These are phyloP conservation scores for Boletus pseudopeckii DNA, from an alignment of 768 basidiomycete genomes.

Conservation along the genomic window DNA sequence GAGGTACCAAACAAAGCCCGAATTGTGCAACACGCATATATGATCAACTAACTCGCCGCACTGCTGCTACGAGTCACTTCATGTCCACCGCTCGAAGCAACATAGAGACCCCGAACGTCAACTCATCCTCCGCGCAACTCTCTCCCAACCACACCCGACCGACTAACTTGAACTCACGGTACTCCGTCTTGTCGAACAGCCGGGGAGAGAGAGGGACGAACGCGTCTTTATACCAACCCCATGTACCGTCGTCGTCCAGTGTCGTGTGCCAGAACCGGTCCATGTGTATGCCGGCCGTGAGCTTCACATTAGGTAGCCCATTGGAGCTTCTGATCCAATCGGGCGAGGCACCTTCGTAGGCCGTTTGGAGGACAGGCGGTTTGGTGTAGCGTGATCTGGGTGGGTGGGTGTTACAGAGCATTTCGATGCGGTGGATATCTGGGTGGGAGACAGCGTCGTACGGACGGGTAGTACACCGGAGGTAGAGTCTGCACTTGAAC, in stretches of 20 bases:
- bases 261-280: slow-evolving; percentile 18
- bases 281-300: slow-evolving; percentile 20
- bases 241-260: slow-evolving; percentile 14
- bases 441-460: slow-evolving; percentile 10
- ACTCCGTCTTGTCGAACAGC: slow-evolving; percentile 47
- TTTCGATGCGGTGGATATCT: slow-evolving; percentile 14
- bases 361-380: slow-evolving; percentile 7
- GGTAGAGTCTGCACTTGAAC: slow-evolving; percentile 24
- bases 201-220: slow-evolving; percentile 47
- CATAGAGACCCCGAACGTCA: slow-evolving; percentile 44
- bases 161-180: slow-evolving; percentile 39
- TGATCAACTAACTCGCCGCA: neutral
- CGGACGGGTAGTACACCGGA: slow-evolving; percentile 15
- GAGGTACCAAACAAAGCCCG: neutral
- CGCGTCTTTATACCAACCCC: slow-evolving; percentile 37
- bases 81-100: slow-evolving; percentile 39
- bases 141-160: slow-evolving; percentile 37
- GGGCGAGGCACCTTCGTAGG: slow-evolving; percentile 16
- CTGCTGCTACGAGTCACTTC: neutral
- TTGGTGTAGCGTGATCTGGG: neutral
- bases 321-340: no score
- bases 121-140: slow-evolving; percentile 20
- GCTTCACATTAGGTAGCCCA: neutral
- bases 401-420: slow-evolving; percentile 19
- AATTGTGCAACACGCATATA: no score